These are phyloP conservation scores for Puccinia polysora DNA, from an alignment of 1,284 basidiomycete species.

Conservation along the genomic window DNA sequence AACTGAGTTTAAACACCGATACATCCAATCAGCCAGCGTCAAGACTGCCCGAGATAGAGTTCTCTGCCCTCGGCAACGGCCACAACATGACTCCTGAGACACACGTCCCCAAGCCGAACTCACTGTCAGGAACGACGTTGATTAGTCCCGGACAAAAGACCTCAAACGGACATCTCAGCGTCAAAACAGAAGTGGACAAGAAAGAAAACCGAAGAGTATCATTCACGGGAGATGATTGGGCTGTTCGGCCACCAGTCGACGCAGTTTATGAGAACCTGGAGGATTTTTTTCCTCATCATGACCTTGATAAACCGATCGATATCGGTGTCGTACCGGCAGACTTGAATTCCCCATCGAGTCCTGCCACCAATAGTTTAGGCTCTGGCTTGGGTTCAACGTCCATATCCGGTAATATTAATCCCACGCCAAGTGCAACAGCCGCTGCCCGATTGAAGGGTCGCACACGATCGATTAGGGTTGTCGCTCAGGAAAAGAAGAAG, in stretches of 20 bases:
- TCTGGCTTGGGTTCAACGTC: not conserved
- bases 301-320: slow-evolving; percentile 86
- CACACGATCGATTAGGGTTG: slow-evolving; percentile 78
- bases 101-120: no score
- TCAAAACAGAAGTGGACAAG: not conserved
- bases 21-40: not conserved
- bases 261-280: slow-evolving; percentile 89
- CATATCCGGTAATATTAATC: not conserved
- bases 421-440: not conserved
- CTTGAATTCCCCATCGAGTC: slow-evolving; percentile 61
- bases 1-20: slow-evolving; percentile 31
- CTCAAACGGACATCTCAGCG: slow-evolving; percentile 3
- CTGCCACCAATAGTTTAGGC: not conserved
- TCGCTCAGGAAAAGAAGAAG: slow-evolving; percentile 62
- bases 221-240: slow-evolving; percentile 52
- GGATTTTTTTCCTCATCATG: slow-evolving; percentile 91
- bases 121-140: no score
- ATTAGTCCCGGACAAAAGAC: not conserved
- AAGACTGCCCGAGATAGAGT: not conserved
- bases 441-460: slow-evolving; percentile 28
- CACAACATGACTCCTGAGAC: no score
- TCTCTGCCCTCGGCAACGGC: not conserved
- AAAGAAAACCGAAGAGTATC: slow-evolving; percentile 19
- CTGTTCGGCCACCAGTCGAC: slow-evolving; percentile 81
- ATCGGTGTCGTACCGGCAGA: slow-evolving; percentile 66